Evolutionary conservation across 768 basidiomycete species (phyloP), one percentile per base, ranked within the genome.

Genomic region (Phlegmacium glaucopus): DNA sequence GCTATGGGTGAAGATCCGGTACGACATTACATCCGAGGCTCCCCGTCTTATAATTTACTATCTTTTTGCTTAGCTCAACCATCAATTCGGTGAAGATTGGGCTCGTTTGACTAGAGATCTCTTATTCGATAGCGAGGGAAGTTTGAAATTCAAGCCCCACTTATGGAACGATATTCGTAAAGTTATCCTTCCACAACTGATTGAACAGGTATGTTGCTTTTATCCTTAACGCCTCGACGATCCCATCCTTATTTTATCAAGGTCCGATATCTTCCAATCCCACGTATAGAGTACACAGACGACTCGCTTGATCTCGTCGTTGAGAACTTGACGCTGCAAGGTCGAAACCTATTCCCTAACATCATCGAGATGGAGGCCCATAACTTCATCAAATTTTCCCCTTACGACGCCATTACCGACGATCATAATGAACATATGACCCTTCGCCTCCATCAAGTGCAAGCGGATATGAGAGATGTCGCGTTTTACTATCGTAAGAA

Each of bases 381-480:
- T 62, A 95, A 95, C 71, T 85, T 72, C 52, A 70, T 91, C 67
- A 85, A 84, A 64, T 93, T 97, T 68, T 85, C 83, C 26, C 93
- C 94, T 0, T 93, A 94, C 71, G 57, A 65, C 15, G 54, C 65
- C 4, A 72, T 76, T 42, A 57, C 66, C 4, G 90, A 90, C 61
- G 73, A 81, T 52, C 65, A 72, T 25, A 76, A 78, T 54, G 90
- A 95, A 64, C 77, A 80, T 45, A 81, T 96, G 61, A 84, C 77
- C 29, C 62, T 96, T 45, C 82, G 80, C 7, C 74, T 96, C 30
- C 74, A 73, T 25, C 94, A 97, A 65, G 88, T 96, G 56, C 94
- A 97, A 62, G 87, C 88, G 5, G 93, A 96, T 55, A 87, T 98
- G 80, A 80, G 89, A 12, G 94, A 97, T 56, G 90, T 96, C 11